These are phyloP conservation scores for Passiflora organensis DNA, from an alignment of 345 rosid species.

Conservation along the genomic window DNA sequence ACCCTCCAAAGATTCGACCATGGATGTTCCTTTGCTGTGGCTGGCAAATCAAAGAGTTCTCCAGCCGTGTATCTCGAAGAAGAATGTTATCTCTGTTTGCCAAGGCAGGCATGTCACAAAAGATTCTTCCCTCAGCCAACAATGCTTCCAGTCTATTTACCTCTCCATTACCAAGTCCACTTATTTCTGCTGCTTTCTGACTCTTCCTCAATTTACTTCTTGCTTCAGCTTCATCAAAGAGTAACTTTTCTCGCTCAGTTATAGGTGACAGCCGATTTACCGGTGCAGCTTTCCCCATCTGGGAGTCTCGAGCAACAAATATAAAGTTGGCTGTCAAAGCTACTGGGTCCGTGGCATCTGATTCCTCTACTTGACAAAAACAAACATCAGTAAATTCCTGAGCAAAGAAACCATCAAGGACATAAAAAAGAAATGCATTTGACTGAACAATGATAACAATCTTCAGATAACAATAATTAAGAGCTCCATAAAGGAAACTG, in stretches of 20 bases:
- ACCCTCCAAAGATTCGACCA: constrained; percentile 86
- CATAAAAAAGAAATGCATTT: background rate
- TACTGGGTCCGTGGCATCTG: constrained; percentile 38
- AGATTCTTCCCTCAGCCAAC: constrained; percentile 73
- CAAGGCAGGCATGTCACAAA: constrained; percentile 88
- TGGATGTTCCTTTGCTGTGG: constrained; percentile 85
- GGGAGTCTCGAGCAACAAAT: constrained; percentile 77
- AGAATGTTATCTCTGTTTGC: constrained; percentile 89
- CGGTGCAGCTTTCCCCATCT: constrained; percentile 73
- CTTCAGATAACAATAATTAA: background rate
- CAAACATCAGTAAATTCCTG: background rate
- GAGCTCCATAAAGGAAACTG: no score
- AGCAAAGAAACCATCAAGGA: background rate
- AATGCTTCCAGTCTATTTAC: constrained; percentile 48
- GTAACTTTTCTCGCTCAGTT: constrained; percentile 59
- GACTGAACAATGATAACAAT: background rate
- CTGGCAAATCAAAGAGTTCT: constrained; percentile 74
- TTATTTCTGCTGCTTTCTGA: constrained; percentile 38
- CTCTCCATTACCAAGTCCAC: constrained; percentile 29
- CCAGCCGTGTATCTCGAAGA: constrained; percentile 54
- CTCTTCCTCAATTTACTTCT: constrained; percentile 65
- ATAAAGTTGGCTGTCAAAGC: constrained; percentile 80
- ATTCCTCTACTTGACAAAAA: constrained; percentile 33
- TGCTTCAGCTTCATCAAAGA: constrained; percentile 75
- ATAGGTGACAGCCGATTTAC: constrained; percentile 60